Base-by-base conservation (phyloP, 495 filamentous ascomycete genomes). In the Lophium mytilinum region DNA sequence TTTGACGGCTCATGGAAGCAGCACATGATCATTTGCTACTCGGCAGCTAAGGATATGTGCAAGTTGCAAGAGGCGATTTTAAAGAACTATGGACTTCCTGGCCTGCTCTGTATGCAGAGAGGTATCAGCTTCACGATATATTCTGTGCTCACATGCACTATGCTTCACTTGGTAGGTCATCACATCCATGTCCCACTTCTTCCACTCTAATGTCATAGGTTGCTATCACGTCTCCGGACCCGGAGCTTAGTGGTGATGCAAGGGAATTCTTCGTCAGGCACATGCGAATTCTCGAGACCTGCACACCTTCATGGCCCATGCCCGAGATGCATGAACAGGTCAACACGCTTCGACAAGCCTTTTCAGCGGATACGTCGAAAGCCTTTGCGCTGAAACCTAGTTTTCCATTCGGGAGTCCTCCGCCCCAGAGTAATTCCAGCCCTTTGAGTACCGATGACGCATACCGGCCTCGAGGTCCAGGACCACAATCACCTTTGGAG, bases 91-190 rank as follows among this genome's bases (percentile, higher is more conserved):
- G 89, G 90, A 1, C 71, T 95, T 45, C 78, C 80, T 45, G 94
- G 93, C 1, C 75, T 97, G 1, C 78, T 91, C 56, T 94, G 85
- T 76, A 97, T 98, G 93, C 84, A 90, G 67, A 79, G 93, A 59
- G 93, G 93, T 37, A 89, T 96, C 64, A 95, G 90, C 73, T 96
- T 95, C 68, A 89, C 90, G 18, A 94, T 98, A 18, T 98, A 98
- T 66, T 83, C 83, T 41, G 80, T 96, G 30, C 76, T 98, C 37
- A 95, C 89, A 11, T 96, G 90, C 75, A 93, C 90, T 33, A 93
- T 96, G 75, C 79, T 98, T 55, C 94, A 98, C 73, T 72, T 98
- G 73, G 93, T 98, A 76, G 69, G 88, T 74, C 40, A 34, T 33
- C 14, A 40, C 14, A 17, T 37, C 11, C 53, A n/a, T 12, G 19